Base-by-base conservation (phyloP, 129 eudicot genomes). In the Artemisia annua region DNA sequence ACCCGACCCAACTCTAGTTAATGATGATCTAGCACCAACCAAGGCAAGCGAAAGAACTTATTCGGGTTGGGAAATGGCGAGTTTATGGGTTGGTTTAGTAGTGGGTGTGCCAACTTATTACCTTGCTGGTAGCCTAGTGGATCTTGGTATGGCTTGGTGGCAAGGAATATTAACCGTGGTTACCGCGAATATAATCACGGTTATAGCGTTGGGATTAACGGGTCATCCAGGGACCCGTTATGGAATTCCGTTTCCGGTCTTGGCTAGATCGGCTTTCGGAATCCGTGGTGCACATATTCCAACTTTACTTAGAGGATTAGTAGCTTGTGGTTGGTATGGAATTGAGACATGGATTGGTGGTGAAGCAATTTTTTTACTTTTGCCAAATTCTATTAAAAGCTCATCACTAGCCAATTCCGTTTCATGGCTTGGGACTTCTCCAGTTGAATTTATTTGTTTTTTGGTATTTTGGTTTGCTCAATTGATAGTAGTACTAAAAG, bases 291-390 rank as follows among this genome's bases (percentile, higher is more conserved):
- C 98, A 18, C 97, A 90, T 63, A 85, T 93, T 55, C 97, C 97
- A 0, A 93, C 96, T 51, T 84, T 93, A 6, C 83, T 93, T 13
- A 71, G 98, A 75, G 98, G 96, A 17, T 77, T 93, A 20, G 89
- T 93, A 12, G 97, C 97, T 19, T 93, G 98, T 73, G 98, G 98
- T 0, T 93, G 98, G 98, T 90, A 89, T 64, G 98, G 98, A 4
- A 93, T 93, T 74, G 98, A 90, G 67, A 83, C 97, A 2, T 93
- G 98, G 98, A 93, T 93, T 51, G 98, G 98, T 8, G 98, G 98
- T 19, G 91, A 93, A 70, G 98, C 98, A 0, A 90, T 93, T 24
- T 90, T 84, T 52, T 71, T 93, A 16, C 84, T 93, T 7, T 75
- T 93, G 50, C 97, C 98, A 0, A 53, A 75, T 60, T 57, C 69